Evolutionary conservation across 2,329 filamentous ascomycete genomes (phyloP), one percentile per base, ranked within the genome.

Genomic region (Ophidiomyces ophidiicola): DNA sequence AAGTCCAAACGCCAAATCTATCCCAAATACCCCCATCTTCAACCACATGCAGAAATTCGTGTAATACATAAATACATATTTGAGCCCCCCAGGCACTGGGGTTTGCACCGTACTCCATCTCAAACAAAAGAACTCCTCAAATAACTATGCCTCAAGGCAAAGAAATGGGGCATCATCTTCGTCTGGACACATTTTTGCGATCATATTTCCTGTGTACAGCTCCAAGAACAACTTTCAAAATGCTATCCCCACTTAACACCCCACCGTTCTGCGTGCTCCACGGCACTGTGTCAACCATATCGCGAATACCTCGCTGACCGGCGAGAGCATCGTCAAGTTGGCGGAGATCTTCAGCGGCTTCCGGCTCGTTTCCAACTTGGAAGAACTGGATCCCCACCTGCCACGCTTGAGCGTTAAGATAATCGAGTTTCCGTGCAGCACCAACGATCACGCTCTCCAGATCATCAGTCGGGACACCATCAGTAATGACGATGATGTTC

Each of bases 371-470:
- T 41, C 90, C 88, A 31, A 96, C 82, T 61, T 94, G 88, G 67
- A 96, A 93, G 66, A 96, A 96, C 58, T 96, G 88, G 41, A 96
- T 76, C 23, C 88, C 88, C 6, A 94, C 68, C 63, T 96, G 90
- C 68, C 82, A 82, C 1, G 78, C 70, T 3, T 80, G 76, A 0
- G 85, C 85, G 6, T 78, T 70, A 5, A 81, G 57, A 36, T 60
- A 60, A 46, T 62, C 58, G 21, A 96, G 72, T 53, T 74, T 77
- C 57, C 70, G 70, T 0, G 86, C 88, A 1, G 74, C 68, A 3
- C 62, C 58, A 28, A 83, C 65, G 33, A 96, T 76, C 18, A 78
- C 68, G 5, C 67, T 68, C 57, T 87, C 81, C 0, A 81, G 76
- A 47, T 93, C 83, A 55, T 94, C 86, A 1, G 70, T 77, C 1